Base-by-base conservation (phyloP, 768 basidiomycete genomes). In the Podaxis mareebaensis region DNA sequence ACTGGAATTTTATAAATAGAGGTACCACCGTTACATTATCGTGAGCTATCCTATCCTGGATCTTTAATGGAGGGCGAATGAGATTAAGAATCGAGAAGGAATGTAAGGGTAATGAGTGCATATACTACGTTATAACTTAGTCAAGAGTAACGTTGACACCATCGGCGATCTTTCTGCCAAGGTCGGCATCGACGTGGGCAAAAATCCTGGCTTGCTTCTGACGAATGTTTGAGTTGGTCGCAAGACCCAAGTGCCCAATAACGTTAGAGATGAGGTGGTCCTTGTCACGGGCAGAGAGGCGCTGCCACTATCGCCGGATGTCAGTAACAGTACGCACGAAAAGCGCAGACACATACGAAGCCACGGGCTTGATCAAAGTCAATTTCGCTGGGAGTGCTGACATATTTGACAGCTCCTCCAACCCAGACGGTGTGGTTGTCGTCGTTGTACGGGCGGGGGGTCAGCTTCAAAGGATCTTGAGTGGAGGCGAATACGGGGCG, bases 401-500 rank as follows among this genome's bases (percentile, higher is more conserved):
- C 66, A 30, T 73, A 74, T 39, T 71, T 75, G 51, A 80, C 72
- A 4, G 77, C 79, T 49, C 78, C 79, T 17, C 79, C 78, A 48
- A 65, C 65, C 79, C 79, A 79, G 51, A 73, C 70, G 52, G 77
- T 78, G 60, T 79, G 77, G 33, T 75, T 77, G 15, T 79, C 78
- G 33, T 77, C 74, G 39, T 75, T 71, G 65, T 75, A 79, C 10
- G 74, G 71, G 5, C 73, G 72, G 22, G 68, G 67, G 36, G 67
- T 69, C 22, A 80, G 69, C 44, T 74, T 66, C 53, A 79, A 72
- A 56, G 71, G 63, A 59, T 73, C 69, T 53, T 73, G 70, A 28
- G 77, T 77, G 2, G 78, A 77, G 60, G 73, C 68, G 67, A 76
- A 78, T 65, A 78, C 76, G 22, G 77, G 76, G 26, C 77, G 77